phyloP scores from a whole-genome alignment of 2,329 filamentous ascomycete genomes.

The Chrysosporium queenslandicum region DNA sequence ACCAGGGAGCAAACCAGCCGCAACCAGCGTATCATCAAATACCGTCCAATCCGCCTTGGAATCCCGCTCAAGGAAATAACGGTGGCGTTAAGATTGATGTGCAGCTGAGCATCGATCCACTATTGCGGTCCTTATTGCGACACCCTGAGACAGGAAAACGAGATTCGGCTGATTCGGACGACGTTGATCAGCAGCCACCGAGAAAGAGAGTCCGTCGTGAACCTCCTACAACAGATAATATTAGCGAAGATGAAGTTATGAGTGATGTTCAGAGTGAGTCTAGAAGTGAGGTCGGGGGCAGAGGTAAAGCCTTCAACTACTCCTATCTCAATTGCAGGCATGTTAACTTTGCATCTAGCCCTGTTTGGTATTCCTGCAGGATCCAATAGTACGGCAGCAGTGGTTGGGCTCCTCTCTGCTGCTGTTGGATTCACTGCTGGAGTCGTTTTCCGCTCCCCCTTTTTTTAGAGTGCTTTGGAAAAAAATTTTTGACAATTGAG shows the following conservation, averaged over 20 bases:
- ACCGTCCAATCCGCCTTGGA: background rate
- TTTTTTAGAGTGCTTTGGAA: background rate
- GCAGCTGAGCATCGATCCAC: background rate
- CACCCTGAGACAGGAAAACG: background rate
- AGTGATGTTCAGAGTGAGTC: background rate
- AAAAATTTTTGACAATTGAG: background rate
- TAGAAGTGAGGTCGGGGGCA: too few species aligned
- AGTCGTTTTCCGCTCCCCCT: background rate
- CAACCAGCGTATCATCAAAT: background rate
- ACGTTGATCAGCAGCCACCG: background rate
- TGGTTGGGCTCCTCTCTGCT: background rate
- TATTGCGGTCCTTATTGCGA: background rate
- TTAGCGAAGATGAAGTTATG: background rate
- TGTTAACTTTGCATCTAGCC: background rate
- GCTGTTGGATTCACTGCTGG: background rate
- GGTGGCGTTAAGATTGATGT: background rate
- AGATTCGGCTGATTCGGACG: background rate
- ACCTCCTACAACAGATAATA: background rate
- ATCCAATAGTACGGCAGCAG: background rate
- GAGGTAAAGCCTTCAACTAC: background rate
- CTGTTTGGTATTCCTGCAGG: background rate
- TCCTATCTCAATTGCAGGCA: background rate
- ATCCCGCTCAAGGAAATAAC: background rate
- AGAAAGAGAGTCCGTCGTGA: background rate
- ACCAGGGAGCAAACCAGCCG: too few species aligned